Evolutionary conservation across 2,329 filamentous ascomycete species (phyloP).

Genomic region (Alternaria triticimaculans): DNA sequence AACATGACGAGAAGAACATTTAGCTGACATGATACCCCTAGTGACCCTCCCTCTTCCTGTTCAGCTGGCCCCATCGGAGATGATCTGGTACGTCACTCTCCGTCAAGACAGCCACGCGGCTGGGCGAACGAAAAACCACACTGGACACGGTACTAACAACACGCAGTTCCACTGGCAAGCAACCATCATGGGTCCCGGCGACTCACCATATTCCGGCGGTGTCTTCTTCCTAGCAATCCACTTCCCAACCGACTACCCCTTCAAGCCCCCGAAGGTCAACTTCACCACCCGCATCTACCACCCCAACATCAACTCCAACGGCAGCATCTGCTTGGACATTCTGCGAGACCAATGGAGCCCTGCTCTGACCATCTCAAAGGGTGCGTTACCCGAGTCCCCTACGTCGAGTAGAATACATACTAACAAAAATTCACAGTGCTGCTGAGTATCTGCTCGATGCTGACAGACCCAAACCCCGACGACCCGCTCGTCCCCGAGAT

Average conservation of each 20-base stretch:
- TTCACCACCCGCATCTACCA: constrained; percentile 99
- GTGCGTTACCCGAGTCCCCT: constrained; percentile 57
- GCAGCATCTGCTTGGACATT: constrained; percentile 98
- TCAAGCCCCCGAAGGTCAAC: constrained; percentile 99
- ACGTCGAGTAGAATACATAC: background rate
- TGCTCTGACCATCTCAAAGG: constrained; percentile 97
- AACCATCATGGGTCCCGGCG: constrained; percentile 98
- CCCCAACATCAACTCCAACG: constrained; percentile 99
- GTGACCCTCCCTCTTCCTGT: constrained; percentile 98
- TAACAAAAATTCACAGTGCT: constrained; percentile 67
- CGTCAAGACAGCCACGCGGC: constrained; percentile 34
- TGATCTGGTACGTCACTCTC: constrained; percentile 80
- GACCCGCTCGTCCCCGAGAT: constrained; percentile 99
- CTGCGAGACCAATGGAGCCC: constrained; percentile 99
- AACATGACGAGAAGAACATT: background rate
- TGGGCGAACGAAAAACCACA: background rate
- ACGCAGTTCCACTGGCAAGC: constrained; percentile 99
- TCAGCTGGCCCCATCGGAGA: constrained; percentile 96
- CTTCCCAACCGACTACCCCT: constrained; percentile 99
- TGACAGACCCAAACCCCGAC: constrained; percentile 99
- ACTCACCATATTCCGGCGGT: constrained; percentile 96
- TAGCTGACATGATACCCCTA: constrained; percentile 55
- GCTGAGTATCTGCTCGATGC: constrained; percentile 98
- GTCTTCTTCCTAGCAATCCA: constrained; percentile 99
- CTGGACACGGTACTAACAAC: constrained; percentile 35